phyloP scores from a whole-genome alignment of 2,329 filamentous ascomycete genomes.

The Tolypocladium album region DNA sequence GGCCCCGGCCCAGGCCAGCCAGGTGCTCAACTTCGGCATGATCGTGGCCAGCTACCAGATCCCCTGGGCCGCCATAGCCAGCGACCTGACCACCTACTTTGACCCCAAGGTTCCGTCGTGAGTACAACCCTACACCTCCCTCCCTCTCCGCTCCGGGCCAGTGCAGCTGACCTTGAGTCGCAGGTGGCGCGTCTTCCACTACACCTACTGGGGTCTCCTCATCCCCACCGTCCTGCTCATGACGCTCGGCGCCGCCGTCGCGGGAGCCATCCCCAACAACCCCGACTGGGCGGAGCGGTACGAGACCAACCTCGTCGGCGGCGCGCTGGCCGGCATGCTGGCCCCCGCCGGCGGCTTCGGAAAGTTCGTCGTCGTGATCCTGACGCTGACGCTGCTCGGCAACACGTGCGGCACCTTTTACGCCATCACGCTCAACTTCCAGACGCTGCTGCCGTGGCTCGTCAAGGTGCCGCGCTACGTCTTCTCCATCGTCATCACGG shows the following conservation, averaged over 20 bases:
- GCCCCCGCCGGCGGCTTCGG: constrained; percentile 47
- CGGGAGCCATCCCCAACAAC: constrained; percentile 43
- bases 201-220: constrained; percentile 44
- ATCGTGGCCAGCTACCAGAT: constrained; percentile 54
- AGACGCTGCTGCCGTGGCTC: constrained; percentile 47
- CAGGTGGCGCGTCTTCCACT: constrained; percentile 37
- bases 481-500: constrained; percentile 46
- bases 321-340: constrained; percentile 50
- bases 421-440: constrained; percentile 53
- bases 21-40: constrained; percentile 46
- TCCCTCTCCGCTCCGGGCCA: too few relatives aligned
- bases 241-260: constrained; percentile 54
- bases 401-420: constrained; percentile 52
- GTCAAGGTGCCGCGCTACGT: constrained; percentile 44
- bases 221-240: constrained; percentile 48
- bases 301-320: constrained; percentile 41
- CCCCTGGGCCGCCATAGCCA: constrained; percentile 47
- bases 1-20: constrained; percentile 29
- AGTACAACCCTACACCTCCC: constrained; percentile 8
- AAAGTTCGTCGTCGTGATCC: constrained; percentile 48
- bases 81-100: constrained; percentile 52
- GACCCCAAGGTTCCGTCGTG: constrained; percentile 42
- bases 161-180: neutral
- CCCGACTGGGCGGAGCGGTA: constrained; percentile 44
- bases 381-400: constrained; percentile 46